Percentiles rank a stretch among this genome's conserved stretches.
Conservation (phyloP, 768 basidiomycete species). For the Suillus alpinus region DNA sequence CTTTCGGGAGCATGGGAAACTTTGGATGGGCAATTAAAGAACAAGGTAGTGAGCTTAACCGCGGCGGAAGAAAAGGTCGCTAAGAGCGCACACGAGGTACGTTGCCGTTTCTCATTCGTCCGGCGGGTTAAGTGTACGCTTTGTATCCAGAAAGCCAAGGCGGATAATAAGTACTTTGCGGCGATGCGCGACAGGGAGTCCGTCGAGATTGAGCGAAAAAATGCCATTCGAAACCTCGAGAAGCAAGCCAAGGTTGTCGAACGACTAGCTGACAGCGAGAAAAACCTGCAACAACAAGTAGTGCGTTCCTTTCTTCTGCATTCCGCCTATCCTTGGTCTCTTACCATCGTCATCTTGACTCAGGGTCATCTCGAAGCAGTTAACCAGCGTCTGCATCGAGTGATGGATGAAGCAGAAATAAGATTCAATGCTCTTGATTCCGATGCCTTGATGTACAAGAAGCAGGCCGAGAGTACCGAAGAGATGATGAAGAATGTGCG, state of each 20-base stretch:
- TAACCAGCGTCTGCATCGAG: slow-evolving; percentile 31
- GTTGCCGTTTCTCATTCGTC: slow-evolving; percentile 18
- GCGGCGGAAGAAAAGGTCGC: slow-evolving; percentile 69
- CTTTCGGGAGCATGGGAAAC: slow-evolving; percentile 85
- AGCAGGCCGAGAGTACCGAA: slow-evolving; percentile 40
- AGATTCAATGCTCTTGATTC: slow-evolving; percentile 29
- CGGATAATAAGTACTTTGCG: slow-evolving; percentile 91
- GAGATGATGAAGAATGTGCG: slow-evolving; percentile 37
- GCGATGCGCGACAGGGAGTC: slow-evolving; percentile 89
- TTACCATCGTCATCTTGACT: background rate
- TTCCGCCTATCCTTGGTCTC: background rate
- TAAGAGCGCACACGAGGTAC: slow-evolving; percentile 67
- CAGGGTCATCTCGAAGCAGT: slow-evolving; percentile 48
- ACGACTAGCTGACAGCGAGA: slow-evolving; percentile 60
- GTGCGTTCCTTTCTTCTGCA: slow-evolving; percentile 38
- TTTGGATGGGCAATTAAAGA: slow-evolving; percentile 75
- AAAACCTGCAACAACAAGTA: slow-evolving; percentile 53
- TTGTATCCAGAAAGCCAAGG: slow-evolving; percentile 78
- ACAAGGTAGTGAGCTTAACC: slow-evolving; percentile 81
- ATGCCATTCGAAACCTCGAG: slow-evolving; percentile 50
- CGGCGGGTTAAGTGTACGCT: background rate
- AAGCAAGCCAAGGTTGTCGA: slow-evolving; percentile 67
- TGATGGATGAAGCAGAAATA: slow-evolving; percentile 24
- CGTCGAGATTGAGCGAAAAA: slow-evolving; percentile 72
- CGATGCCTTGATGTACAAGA: slow-evolving; percentile 33